Base-by-base conservation (phyloP, 345 rosid genomes). In the Arabidopsis thaliana region DNA sequence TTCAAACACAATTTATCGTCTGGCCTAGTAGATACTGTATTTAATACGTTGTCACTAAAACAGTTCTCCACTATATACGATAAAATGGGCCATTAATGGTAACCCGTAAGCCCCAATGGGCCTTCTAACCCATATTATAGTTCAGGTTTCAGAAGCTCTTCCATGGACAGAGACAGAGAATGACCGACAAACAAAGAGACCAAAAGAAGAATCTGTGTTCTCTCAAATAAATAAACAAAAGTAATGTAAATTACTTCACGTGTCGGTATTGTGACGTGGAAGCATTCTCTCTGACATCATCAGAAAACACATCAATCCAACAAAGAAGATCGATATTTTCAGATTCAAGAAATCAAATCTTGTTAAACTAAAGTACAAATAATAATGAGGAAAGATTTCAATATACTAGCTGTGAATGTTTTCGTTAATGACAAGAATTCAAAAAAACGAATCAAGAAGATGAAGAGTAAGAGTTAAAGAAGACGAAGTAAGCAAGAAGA, bases 401-500 rank as follows among this genome's bases (percentile, higher is more conserved):
- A 74, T 48, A 41, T 42, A 59, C 4, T 67, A 75, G 69, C 45
- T 7, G 74, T 66, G 52, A 49, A 3, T 51, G 69, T 42, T 34
- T 9, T 32, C 11, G 51, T 66, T 74, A 57, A 74, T 28, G 58
- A 45, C 50, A 75, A 46, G 16, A 46, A 49, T 14, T 2, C 5
- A 14, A 55, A 49, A 41, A 62, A 59, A 5, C 25, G 42, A 63
- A 62, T 63, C 59, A 57, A 20, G 42, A 58, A 37, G 52, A 53
- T 3, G 2, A 40, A 57, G 77, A 71, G 77, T 49, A 78, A 8
- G 77, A 78, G 46, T 72, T 78, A 30, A 72, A 78, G 73, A 78
- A 72, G 59, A 85, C 93, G 36, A 91, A 86, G 80, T 89, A 94
- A 13, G 95, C 97, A 62, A 89, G 66, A 49, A 91, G 83, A 66